phyloP scores from a whole-genome alignment of 2,329 filamentous ascomycete genomes.

The Colletotrichum musicola region DNA sequence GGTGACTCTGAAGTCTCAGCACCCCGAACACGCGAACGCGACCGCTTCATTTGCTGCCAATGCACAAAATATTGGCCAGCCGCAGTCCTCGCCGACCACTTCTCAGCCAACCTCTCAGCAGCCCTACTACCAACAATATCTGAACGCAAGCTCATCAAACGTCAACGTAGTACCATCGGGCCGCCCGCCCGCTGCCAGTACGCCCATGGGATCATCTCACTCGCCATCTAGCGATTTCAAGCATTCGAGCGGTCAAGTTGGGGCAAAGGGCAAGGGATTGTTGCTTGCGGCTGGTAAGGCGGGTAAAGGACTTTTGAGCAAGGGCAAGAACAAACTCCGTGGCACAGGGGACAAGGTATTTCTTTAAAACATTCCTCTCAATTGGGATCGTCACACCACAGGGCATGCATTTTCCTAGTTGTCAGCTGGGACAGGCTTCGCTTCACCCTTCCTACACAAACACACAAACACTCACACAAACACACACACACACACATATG shows the following conservation, averaged over 20 bases:
- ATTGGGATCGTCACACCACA: conserved; percentile 37
- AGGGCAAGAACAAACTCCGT: conserved; percentile 87
- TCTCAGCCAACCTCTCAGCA: conserved; percentile 52
- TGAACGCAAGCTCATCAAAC: conserved; percentile 59
- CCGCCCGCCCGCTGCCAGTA: conserved; percentile 50
- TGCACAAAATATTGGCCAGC: conserved; percentile 35
- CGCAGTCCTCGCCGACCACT: conserved; percentile 40
- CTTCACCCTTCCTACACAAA: conserved; percentile 26
- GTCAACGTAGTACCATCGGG: conserved; percentile 47
- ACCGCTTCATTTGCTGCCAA: conserved; percentile 47
- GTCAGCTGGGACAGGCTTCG: conserved; percentile 27
- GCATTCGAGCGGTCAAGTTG: conserved; percentile 73
- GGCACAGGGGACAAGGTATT: conserved; percentile 89
- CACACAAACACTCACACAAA: no score
- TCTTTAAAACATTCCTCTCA: conserved; percentile 65
- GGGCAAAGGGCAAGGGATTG: conserved; percentile 88
- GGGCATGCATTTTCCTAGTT: conserved; percentile 43
- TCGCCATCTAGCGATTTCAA: conserved; percentile 61
- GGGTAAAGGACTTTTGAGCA: conserved; percentile 90
- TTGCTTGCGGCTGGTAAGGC: conserved; percentile 89
- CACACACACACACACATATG: no score
- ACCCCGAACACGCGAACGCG: conserved; percentile 62
- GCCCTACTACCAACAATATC: conserved; percentile 69
- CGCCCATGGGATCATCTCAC: conserved; percentile 52
- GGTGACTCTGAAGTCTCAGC: conserved; percentile 55